Percentiles rank a stretch among this genome's conserved stretches.
These are phyloP conservation scores for Cyberlindnera maritima DNA, from an alignment of 805 yeast genomes.

Conservation along the genomic window DNA sequence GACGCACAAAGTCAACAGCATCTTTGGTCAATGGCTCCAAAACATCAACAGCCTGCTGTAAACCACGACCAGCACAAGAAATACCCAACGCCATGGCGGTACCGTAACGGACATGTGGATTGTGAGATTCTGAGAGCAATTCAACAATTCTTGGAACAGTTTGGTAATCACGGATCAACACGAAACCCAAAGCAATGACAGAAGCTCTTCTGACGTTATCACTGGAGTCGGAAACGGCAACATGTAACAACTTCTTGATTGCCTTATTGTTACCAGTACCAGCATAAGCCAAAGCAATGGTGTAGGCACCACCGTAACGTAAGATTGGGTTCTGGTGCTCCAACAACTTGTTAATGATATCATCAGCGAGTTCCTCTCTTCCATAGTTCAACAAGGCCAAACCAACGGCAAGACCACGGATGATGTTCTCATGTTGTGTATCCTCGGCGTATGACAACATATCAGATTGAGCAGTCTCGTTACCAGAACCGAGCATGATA, in stretches of 20 bases:
- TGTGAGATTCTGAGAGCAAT: constrained; percentile 87
- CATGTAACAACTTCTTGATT: constrained; percentile 79
- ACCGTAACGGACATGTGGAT: constrained; percentile 98
- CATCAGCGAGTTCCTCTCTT: constrained; percentile 77
- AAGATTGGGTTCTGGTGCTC: constrained; percentile 76
- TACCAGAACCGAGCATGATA: constrained; percentile 89
- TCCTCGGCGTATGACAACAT: constrained; percentile 91
- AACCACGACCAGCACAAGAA: constrained; percentile 93
- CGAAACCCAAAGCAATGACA: constrained; percentile 87
- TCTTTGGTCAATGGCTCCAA: constrained; percentile 91
- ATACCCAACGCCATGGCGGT: constrained; percentile 96
- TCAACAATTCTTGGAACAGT: constrained; percentile 96
- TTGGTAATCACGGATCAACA: constrained; percentile 83
- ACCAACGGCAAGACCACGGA: constrained; percentile 90
- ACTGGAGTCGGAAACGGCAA: constrained; percentile 94
- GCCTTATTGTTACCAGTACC: constrained; percentile 93
- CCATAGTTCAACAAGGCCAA: constrained; percentile 85
- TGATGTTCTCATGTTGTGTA: constrained; percentile 93
- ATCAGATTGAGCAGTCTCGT: constrained; percentile 63
- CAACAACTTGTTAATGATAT: constrained; percentile 60
- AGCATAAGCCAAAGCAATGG: constrained; percentile 93
- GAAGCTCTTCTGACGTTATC: constrained; percentile 98
- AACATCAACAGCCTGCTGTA: constrained; percentile 85
- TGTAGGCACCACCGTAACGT: constrained; percentile 94
- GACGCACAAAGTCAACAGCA: constrained; percentile 95